Evolutionary conservation across 352 stramenopile genomes (phyloP), one percentile per base, ranked within the genome.

Genomic region (Phytophthora ohioensis): DNA sequence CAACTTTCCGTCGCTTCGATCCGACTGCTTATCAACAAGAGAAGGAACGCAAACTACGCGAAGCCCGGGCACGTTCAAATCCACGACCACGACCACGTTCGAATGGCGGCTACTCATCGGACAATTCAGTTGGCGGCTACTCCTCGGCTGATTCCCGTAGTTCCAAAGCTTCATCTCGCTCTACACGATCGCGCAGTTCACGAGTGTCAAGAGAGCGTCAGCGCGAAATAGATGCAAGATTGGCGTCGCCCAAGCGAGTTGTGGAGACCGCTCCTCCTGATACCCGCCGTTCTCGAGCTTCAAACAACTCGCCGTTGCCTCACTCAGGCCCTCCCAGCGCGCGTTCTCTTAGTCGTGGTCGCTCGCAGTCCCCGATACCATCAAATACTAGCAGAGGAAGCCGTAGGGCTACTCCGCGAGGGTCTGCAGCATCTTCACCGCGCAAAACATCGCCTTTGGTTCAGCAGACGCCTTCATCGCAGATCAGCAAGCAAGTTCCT

Each of bases 11-110:
- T 30, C 81, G 86, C 13, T 95, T 95, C 59, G 86, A 95, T 48
- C 88, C 86, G 7, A 95, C 88, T 9, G 88, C 88, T 11, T 95
- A 95, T 73, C 86, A 95, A 64, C 75, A 84, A 53, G 85, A 95
- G 51, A 84, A 83, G 13, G 76, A 92, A 43, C 84, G 76, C 3
- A 90, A 90, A 54, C 59, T 85, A 51, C 81, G 75, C 5, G 67
- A 75, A 43, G 64, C 67, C 34, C 79, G 78, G 17, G 80, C 81
- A 5, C 64, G 71, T 3, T 88, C 84, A 17, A 73, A 60, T 36
- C 65, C 67, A 3, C 66, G 71, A 2, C 66, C 71, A 48, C 51
- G 69, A 7, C 64, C 53, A 34, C 66, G 56, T 41, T 55, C 70
- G 34, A 65, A 64, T 49, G 73, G 70, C 17, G 85, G 85, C 1